These are phyloP conservation scores for Tympanopsis confertula DNA, from an alignment of 2,329 filamentous ascomycete genomes.

Conservation along the genomic window DNA sequence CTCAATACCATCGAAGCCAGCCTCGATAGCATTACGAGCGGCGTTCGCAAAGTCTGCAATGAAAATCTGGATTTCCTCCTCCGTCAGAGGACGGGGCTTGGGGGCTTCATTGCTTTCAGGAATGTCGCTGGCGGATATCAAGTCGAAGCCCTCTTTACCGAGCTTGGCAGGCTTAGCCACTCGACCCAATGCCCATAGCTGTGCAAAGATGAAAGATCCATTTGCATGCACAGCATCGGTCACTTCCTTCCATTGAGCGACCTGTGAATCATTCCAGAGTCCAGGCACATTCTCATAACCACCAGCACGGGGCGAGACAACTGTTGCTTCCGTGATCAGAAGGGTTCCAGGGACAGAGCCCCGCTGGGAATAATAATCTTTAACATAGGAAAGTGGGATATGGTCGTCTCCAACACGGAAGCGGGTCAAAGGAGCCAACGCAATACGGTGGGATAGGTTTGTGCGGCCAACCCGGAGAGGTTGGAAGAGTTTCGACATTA, in stretches of 20 bases:
- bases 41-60: conserved; percentile 8
- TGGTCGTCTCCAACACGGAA: conserved; percentile 26
- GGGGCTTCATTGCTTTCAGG: neutral
- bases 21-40: conserved; percentile 11
- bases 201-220: conserved; percentile 35
- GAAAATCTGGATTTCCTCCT: conserved; percentile 10
- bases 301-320: conserved; percentile 29
- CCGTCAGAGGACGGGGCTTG: conserved; percentile 20
- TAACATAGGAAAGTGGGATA: conserved; percentile 23
- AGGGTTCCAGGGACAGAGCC: conserved; percentile 36
- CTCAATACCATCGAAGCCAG: conserved; percentile 37
- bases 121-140: neutral
- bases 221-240: conserved; percentile 41
- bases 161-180: conserved; percentile 17
- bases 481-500: conserved; percentile 12
- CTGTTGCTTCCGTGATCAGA: conserved; percentile 37
- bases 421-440: conserved; percentile 30
- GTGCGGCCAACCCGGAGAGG: conserved; percentile 23
- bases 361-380: conserved; percentile 37
- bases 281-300: conserved; percentile 33
- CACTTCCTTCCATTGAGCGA: conserved; percentile 37
- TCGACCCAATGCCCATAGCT: conserved; percentile 42
- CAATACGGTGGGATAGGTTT: conserved; percentile 25
- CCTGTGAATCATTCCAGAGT: conserved; percentile 32
- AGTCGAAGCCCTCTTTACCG: conserved; percentile 4